phyloP scores from a whole-genome alignment of 768 basidiomycete genomes.

The Pleurotus salmoneostramineus region DNA sequence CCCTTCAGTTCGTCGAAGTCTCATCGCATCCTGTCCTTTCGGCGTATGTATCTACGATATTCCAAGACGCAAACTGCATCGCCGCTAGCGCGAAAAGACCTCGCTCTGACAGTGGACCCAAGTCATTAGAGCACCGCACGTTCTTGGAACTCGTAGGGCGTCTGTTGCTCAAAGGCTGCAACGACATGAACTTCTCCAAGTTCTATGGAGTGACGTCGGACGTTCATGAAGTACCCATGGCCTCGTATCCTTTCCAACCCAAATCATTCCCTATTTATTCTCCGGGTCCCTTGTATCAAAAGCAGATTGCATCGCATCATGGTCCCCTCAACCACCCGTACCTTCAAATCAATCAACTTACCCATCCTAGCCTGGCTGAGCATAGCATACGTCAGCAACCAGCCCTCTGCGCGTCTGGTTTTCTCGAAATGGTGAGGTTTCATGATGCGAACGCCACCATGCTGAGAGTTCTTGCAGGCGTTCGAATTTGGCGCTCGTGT shows the following conservation, averaged over 20 bases:
- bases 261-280: slow-evolving; percentile 18
- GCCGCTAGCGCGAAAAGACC: slow-evolving; percentile 22
- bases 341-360: slow-evolving; percentile 29
- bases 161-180: slow-evolving; percentile 15
- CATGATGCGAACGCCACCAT: background rate
- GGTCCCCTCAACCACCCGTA: slow-evolving; percentile 32
- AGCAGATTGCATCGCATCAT: slow-evolving; percentile 19
- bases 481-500: slow-evolving; percentile 26
- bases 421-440: slow-evolving; percentile 29
- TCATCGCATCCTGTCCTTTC: slow-evolving; percentile 28
- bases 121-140: slow-evolving; percentile 17
- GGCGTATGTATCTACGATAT: slow-evolving; percentile 18
- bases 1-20: slow-evolving; percentile 29
- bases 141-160: slow-evolving; percentile 25
- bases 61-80: slow-evolving; percentile 16
- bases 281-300: slow-evolving; percentile 26
- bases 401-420: slow-evolving; percentile 45
- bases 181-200: background rate
- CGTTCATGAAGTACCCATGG: background rate
- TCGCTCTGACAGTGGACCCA: slow-evolving; percentile 13
- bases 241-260: background rate
- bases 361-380: slow-evolving; percentile 36
- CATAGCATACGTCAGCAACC: slow-evolving; percentile 41
- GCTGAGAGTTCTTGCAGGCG: slow-evolving; percentile 18
- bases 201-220: background rate